Base-by-base conservation (phyloP, 228 moss, liverwort and hornwort species). In the Sphagnum fallax region DNA sequence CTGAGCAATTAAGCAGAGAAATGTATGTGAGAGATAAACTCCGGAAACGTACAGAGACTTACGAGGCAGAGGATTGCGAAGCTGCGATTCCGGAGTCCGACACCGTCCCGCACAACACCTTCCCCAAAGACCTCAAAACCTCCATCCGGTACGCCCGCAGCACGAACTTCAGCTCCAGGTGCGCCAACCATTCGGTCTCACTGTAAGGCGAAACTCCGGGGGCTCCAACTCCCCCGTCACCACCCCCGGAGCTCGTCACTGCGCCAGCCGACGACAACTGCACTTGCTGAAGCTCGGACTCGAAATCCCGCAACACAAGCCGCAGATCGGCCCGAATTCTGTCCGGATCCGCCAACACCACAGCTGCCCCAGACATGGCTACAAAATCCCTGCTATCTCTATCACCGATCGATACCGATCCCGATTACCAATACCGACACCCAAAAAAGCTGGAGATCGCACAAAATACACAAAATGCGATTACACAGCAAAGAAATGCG, bases 111-210 rank as follows among this genome's bases (percentile, higher is more conserved):
- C 82, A 73, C 49, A 82, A 65, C 60, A 70, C 75, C 5, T 78
- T 72, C 7, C 76, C 75, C 11, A 87, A 70, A 4, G 81, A 74
- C 62, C 78, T 71, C 16, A 87, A 63, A 48, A 83, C 70, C 50
- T 79, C 83, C 78, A 82, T 87, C 64, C 76, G 76, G 70, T 83
- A 81, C 8, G 83, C 75, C 65, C 87, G 81, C 76, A 87, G 53
- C 52, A 83, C 63, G 60, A 87, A 87, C 62, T 81, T 87, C 10
- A 83, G 77, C 70, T 87, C 87, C 79, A 87, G 65, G 68, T 83
- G 81, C 48, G 77, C 47, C 50, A 87, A 70, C 87, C 87, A 87
- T 47, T 81, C 87, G 12, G 70, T 52, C 53, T 87, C 83, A 61
- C 67, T 75, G 55, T 76, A 87, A 18, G 83, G 72, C 11, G 52